Base-by-base conservation (phyloP, 208 protist genomes). In the Leishmania major region DNA sequence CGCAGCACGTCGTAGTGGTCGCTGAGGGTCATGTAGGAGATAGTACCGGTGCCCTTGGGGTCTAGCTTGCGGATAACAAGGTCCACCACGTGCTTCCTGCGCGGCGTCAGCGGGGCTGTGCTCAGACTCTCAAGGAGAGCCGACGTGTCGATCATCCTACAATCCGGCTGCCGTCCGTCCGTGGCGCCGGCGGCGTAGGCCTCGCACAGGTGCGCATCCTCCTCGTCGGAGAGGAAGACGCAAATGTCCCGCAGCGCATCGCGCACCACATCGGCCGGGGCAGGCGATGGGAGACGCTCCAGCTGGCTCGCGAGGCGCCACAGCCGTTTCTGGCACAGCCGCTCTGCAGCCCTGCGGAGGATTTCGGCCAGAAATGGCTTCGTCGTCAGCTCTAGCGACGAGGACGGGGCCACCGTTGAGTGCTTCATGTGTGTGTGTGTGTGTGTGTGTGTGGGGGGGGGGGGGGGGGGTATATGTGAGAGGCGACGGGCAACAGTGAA, bases 1-100 rank as follows among this genome's bases (percentile, higher is more conserved):
- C 94, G 92, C 84, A 94, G 57, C 72, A 91, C 88, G 76, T 96
- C 93, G 81, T 96, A 97, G 73, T 85, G 40, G 40, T 81, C 79
- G 77, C 78, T 81, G n/a, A 97, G 76, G 28, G 70, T 80, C 6
- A 69, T 55, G 71, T 90, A 90, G 2, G 84, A 28, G 59, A 97
- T 89, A 37, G 84, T 67, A 31, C 92, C 93, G 35, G 84, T 91
- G 57, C 57, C 51, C 1, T 90, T 70, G 0, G 92, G 88, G 66
- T 94, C 93, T 8, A 95, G 80, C 84, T 91, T 90, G 31, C 80
- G 77, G 40, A 95, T 35, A n/a, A 95, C 84, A 40, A 97, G 88
- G 49, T 88, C 77, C 37, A 96, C 79, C 31, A 92, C 90, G 69
- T 97, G 80, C 64, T 81, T 91, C 7, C 94, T 89, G 28, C 92